Evolutionary conservation across 805 yeast species (phyloP), one percentile per base, ranked within the genome.

Genomic region (Blastobotrys chiropterorum): DNA sequence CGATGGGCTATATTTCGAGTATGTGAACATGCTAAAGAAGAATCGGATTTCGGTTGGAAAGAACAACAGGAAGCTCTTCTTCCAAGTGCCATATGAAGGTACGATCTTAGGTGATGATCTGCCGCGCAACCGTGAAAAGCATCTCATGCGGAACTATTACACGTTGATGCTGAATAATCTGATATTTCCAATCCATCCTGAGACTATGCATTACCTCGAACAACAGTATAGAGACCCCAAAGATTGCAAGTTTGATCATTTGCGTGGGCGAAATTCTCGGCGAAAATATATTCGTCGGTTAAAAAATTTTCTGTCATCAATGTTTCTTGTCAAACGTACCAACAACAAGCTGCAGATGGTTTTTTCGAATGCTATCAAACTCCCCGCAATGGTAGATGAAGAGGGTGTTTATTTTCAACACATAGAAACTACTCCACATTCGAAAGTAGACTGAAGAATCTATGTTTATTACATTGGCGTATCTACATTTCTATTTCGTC

Each of bases 31-130:
- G 38, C 47, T 59, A 30, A 38, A 34, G 15, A 16, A 42, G 15
- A 52, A 55, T 42, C 43, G 41, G 3, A 30, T 56, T n/a, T 17
- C 17, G 11, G 19, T 19, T 5, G 63, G 64, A 17, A 22, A 21
- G 6, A 54, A 57, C 13, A 56, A 57, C 14, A 53, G 63, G 20
- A 62, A 62, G 41, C 54, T 62, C 44, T 17, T 34, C 2, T 50
- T 54, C 7, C 50, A 53, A 6, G 53, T 46, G 11, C 44, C 40
- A 4, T 31, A 49, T 3, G 52, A 52, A 38, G 56, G 50, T 13
- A 55, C 63, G 1, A 46, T 57, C 3, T 47, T 54, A 2, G 63
- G 62, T 6, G 43, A 43, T 2, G 55, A 52, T 1, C 40, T 58
- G 34, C 58, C 61, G 3, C n/a, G 38, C 19, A 21, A 26, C 17